Conservation (phyloP, 306 rosid species). For the Malus sieversii region DNA sequence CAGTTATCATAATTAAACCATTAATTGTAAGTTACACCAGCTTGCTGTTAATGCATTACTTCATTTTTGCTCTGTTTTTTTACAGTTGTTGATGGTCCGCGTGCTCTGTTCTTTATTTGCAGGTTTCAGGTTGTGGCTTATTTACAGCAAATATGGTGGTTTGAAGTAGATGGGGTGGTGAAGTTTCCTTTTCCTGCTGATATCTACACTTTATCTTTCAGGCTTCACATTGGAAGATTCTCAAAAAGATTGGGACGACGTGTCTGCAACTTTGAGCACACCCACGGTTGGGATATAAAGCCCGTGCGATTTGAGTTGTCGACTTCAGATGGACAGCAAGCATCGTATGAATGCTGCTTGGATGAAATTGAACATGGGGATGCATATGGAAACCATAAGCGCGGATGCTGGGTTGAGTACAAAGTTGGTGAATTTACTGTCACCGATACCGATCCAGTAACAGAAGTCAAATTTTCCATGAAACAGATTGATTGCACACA, state of each 20-base stretch:
- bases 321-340: slow-evolving; percentile 67
- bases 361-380: slow-evolving; percentile 50
- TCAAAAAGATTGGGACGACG: slow-evolving; percentile 79
- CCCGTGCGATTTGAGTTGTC: slow-evolving; percentile 69
- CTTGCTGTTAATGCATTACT: not conserved
- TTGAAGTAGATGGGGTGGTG: slow-evolving; percentile 77
- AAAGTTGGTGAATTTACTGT: slow-evolving; percentile 90
- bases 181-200: slow-evolving; percentile 78
- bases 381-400: slow-evolving; percentile 50
- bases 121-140: slow-evolving; percentile 77
- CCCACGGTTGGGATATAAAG: slow-evolving; percentile 88
- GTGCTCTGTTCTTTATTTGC: slow-evolving; percentile 29
- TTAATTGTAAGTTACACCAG: not conserved
- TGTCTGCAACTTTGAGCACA: slow-evolving; percentile 68
- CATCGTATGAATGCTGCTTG: slow-evolving; percentile 55
- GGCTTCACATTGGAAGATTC: slow-evolving; percentile 85
- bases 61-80: not conserved
- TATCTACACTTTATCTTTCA: slow-evolving; percentile 65
- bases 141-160: slow-evolving; percentile 98
- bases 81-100: not conserved
- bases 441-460: slow-evolving; percentile 42
- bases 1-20: not conserved
- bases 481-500: slow-evolving; percentile 96
- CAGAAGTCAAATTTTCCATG: slow-evolving; percentile 83
- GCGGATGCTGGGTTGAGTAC: slow-evolving; percentile 89